A percentile compares a stretch with the other conserved stretches of the same genome.
Conservation (phyloP, 139 green algal species). For the Penium margaritaceum region DNA sequence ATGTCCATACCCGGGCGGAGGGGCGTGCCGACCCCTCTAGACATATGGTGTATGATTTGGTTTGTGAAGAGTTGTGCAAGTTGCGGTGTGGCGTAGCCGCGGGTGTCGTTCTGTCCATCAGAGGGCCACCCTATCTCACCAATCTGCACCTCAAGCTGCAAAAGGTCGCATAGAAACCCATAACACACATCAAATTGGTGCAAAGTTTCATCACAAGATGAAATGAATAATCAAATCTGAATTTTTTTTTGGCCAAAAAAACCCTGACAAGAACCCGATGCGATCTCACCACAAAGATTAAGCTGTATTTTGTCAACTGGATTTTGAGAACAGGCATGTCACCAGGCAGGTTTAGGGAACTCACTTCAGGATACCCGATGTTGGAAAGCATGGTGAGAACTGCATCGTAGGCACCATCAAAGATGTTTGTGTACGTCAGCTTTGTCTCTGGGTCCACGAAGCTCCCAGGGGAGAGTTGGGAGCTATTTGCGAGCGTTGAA, state of each 20-base stretch:
- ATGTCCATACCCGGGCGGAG: not conserved
- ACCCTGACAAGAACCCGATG: too few species aligned
- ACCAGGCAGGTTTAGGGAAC: too few species aligned
- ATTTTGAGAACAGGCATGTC: too few species aligned
- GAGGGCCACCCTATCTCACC: conserved; percentile 34
- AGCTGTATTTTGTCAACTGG: too few species aligned
- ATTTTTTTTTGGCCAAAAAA: too few species aligned
- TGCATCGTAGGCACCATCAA: conserved; percentile 21
- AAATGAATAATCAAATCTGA: too few species aligned
- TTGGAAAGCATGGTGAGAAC: not conserved
- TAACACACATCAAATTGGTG: too few species aligned
- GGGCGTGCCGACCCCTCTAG: conserved; percentile 1
- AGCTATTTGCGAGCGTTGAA: too few species aligned
- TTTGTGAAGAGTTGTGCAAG: conserved; percentile 20
- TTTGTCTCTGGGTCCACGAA: not conserved
- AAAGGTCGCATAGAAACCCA: too few species aligned
- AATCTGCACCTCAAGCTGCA: conserved; percentile 15
- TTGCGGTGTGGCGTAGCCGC: conserved; percentile 5
- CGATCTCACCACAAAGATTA: too few species aligned
- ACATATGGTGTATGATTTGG: not conserved
- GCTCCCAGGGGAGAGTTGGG: too few species aligned
- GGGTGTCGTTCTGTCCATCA: conserved; percentile 1
- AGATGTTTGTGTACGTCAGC: conserved; percentile 25
- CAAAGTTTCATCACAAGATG: too few species aligned
- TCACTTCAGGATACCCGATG: conserved; percentile 12